phyloP scores from a whole-genome alignment of 768 basidiomycete genomes.

The Omphalotus guepiniiformis region DNA sequence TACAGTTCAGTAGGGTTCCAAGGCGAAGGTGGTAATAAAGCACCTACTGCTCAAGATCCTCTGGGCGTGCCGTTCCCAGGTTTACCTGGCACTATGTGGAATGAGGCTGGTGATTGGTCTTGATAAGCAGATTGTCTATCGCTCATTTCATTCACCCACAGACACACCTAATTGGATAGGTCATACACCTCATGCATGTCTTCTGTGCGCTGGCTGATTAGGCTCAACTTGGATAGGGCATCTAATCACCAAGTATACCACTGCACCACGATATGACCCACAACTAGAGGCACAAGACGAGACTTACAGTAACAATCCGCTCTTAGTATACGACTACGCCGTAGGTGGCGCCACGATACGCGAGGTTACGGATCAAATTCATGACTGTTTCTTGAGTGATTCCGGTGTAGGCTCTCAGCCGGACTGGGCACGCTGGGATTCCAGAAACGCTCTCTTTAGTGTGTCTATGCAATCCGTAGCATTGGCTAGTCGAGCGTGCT shows the following conservation, averaged over 20 bases:
- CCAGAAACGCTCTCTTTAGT: slow-evolving; percentile 45
- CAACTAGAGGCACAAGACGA: slow-evolving; percentile 22
- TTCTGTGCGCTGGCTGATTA: slow-evolving; percentile 12
- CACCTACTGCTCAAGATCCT: slow-evolving; percentile 39
- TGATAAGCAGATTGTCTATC: too few species aligned
- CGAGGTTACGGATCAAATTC: slow-evolving; percentile 39
- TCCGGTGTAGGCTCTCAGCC: slow-evolving; percentile 28
- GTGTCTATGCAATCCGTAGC: slow-evolving; percentile 14
- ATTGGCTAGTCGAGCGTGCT: background rate
- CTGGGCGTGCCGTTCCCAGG: slow-evolving; percentile 50
- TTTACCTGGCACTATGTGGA: slow-evolving; percentile 28
- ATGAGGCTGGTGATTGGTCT: slow-evolving; percentile 28
- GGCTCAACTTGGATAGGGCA: slow-evolving; percentile 68
- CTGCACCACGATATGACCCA: slow-evolving; percentile 31
- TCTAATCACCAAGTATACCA: slow-evolving; percentile 41
- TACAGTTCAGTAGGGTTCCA: slow-evolving; percentile 42
- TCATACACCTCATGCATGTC: background rate
- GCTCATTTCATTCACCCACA: background rate
- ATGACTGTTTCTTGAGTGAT: slow-evolving; percentile 32
- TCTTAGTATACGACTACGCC: slow-evolving; percentile 59
- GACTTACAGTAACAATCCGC: slow-evolving; percentile 25
- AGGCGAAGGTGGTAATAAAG: slow-evolving; percentile 11
- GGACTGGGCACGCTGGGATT: slow-evolving; percentile 36
- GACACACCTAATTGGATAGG: too few species aligned
- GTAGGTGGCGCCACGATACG: slow-evolving; percentile 44